Conservation (phyloP, 805 yeast species). For the Barnettozyma californica region DNA sequence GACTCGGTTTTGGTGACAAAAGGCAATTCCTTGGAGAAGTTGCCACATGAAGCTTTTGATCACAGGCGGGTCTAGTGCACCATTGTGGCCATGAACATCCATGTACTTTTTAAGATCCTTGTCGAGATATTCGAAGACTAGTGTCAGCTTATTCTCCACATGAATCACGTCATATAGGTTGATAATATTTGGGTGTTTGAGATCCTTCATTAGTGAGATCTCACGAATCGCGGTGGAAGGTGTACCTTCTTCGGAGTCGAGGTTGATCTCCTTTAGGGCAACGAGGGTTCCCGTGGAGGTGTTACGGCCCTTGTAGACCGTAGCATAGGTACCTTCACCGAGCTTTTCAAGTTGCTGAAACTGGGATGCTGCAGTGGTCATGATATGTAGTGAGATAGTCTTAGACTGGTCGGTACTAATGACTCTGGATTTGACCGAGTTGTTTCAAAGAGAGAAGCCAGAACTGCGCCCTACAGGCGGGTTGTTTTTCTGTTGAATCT, state of each 20-base stretch:
- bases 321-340: slow-evolving; percentile 96
- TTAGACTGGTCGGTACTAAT: background rate
- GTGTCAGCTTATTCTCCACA: slow-evolving; percentile 89
- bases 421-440: background rate
- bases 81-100: slow-evolving; percentile 85
- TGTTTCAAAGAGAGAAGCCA: background rate
- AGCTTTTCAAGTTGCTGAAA: slow-evolving; percentile 59
- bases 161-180: slow-evolving; percentile 93
- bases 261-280: slow-evolving; percentile 89
- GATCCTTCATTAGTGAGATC: slow-evolving; percentile 90
- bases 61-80: slow-evolving; percentile 79
- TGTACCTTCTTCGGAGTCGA: slow-evolving; percentile 94
- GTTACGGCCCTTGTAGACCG: slow-evolving; percentile 93
- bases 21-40: slow-evolving; percentile 74
- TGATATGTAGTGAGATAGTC: background rate
- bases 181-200: slow-evolving; percentile 88
- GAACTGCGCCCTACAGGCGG: background rate
- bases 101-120: slow-evolving; percentile 89
- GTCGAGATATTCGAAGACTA: slow-evolving; percentile 92
- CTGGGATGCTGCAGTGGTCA: slow-evolving; percentile 16
- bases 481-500: background rate
- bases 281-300: slow-evolving; percentile 83
- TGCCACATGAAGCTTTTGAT: slow-evolving; percentile 94
- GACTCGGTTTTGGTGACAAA: slow-evolving; percentile 60
- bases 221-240: slow-evolving; percentile 98